phyloP scores from a whole-genome alignment of 192 early-diverging fungal genomes.

The Entophlyctis luteolus region DNA sequence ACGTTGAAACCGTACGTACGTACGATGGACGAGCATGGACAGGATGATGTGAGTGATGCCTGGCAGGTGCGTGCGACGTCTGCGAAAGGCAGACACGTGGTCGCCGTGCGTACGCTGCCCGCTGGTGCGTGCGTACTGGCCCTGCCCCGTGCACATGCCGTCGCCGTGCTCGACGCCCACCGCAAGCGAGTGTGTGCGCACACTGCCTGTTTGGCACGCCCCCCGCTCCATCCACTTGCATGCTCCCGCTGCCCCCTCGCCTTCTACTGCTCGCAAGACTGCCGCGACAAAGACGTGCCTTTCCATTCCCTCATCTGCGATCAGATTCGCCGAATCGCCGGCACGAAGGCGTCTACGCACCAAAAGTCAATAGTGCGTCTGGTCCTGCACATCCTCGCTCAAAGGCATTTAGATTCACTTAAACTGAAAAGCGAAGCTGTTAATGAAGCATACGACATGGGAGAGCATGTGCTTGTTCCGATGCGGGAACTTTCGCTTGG shows the following conservation, averaged over 20 bases:
- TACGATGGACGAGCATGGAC: too few species aligned
- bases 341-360: slow-evolving; percentile 56
- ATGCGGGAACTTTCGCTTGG: neutral
- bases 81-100: too few species aligned
- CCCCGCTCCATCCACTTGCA: neutral
- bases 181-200: neutral
- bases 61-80: too few species aligned
- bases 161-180: neutral
- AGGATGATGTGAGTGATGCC: too few species aligned
- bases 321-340: slow-evolving; percentile 53
- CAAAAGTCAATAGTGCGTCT: slow-evolving; percentile 64
- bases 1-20: too few species aligned
- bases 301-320: slow-evolving; percentile 49
- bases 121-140: too few species aligned
- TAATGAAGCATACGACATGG: neutral
- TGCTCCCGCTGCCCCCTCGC: slow-evolving; percentile 60
- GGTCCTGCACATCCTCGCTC: slow-evolving; percentile 30
- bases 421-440: neutral
- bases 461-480: neutral
- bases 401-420: neutral
- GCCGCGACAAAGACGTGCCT: slow-evolving; percentile 44
- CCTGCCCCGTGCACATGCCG: too few species aligned
- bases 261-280: slow-evolving; percentile 30
- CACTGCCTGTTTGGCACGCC: neutral
- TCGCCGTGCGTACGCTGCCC: too few species aligned